Conservation (phyloP, 2,329 filamentous ascomycete species). For the Colletotrichum godetiae region DNA sequence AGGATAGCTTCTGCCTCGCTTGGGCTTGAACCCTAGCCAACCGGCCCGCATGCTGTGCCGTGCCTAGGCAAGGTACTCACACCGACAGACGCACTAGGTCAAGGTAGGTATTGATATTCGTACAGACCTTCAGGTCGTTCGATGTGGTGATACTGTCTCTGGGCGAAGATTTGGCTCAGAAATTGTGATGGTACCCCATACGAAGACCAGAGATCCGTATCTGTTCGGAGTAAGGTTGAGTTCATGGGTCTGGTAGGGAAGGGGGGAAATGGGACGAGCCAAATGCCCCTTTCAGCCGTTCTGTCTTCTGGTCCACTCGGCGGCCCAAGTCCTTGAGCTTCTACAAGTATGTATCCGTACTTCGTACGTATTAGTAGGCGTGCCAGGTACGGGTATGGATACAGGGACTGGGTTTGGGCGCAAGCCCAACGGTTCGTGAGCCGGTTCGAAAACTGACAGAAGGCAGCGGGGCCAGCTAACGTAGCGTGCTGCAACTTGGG, state of each 20-base stretch:
- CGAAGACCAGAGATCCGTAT: no score
- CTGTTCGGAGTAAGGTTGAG: no score
- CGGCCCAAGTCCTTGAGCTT: background rate
- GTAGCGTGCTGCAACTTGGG: conserved; percentile 16
- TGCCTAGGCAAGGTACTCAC: background rate
- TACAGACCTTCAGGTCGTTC: background rate
- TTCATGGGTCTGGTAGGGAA: no score
- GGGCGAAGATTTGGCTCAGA: no score
- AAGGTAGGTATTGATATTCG: background rate
- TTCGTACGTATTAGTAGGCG: no score
- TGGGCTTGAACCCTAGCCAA: background rate
- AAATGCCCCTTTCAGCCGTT: conserved; percentile 8
- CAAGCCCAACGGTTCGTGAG: conserved; percentile 29
- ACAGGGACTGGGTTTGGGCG: conserved; percentile 1
- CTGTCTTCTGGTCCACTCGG: conserved; percentile 6
- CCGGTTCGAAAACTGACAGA: conserved; percentile 35
- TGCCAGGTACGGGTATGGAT: background rate
- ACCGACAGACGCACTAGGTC: background rate
- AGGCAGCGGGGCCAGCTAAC: conserved; percentile 21
- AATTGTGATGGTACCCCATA: no score
- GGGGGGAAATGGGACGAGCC: conserved; percentile 2
- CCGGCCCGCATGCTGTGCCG: background rate
- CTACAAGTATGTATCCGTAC: no score
- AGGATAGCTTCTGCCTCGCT: conserved; percentile 1
- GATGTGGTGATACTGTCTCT: background rate